Evolutionary conservation across 306 rosid species (phyloP).

Genomic region (Calophaca sinica): DNA sequence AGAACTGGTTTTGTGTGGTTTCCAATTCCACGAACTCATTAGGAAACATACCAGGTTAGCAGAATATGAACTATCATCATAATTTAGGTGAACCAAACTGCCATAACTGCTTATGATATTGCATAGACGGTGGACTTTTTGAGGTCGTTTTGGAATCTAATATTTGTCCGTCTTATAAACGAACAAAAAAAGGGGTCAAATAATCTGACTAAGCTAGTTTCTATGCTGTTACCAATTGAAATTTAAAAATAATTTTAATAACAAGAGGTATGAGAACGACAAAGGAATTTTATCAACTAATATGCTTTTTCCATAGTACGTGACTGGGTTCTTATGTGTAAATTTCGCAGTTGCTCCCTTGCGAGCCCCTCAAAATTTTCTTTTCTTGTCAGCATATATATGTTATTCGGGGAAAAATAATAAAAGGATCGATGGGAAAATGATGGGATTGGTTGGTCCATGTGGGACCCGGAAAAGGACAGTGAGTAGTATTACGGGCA

Average conservation of each 20-base stretch:
- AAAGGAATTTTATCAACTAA: slow-evolving; percentile 41
- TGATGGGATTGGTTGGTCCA: slow-evolving; percentile 39
- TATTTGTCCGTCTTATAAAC: slow-evolving; percentile 47
- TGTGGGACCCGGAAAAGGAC: slow-evolving; percentile 13
- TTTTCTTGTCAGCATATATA: slow-evolving; percentile 2
- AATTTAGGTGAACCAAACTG: slow-evolving; percentile 52
- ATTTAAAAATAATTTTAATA: not conserved
- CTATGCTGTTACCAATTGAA: slow-evolving; percentile 39
- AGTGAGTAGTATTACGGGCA: slow-evolving; percentile 26
- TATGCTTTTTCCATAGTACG: slow-evolving; percentile 37
- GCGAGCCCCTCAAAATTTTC: too few relatives aligned
- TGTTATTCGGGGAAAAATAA: not conserved
- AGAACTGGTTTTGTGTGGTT: slow-evolving; percentile 28
- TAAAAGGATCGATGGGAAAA: slow-evolving; percentile 27
- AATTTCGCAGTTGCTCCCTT: slow-evolving; percentile 34
- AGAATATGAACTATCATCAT: slow-evolving; percentile 23
- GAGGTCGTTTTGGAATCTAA: slow-evolving; percentile 48
- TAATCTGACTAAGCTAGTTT: slow-evolving; percentile 52
- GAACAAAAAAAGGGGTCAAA: slow-evolving; percentile 48
- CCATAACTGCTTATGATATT: slow-evolving; percentile 46
- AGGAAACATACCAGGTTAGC: slow-evolving; percentile 35
- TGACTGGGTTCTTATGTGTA: slow-evolving; percentile 58
- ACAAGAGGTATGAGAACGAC: slow-evolving; percentile 20
- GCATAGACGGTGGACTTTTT: slow-evolving; percentile 51
- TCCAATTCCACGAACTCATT: slow-evolving; percentile 14